A percentile compares a stretch with the other conserved stretches of the same genome.
Conservation (phyloP, 352 stramenopile species). For the Aphanomyces stellatus region DNA sequence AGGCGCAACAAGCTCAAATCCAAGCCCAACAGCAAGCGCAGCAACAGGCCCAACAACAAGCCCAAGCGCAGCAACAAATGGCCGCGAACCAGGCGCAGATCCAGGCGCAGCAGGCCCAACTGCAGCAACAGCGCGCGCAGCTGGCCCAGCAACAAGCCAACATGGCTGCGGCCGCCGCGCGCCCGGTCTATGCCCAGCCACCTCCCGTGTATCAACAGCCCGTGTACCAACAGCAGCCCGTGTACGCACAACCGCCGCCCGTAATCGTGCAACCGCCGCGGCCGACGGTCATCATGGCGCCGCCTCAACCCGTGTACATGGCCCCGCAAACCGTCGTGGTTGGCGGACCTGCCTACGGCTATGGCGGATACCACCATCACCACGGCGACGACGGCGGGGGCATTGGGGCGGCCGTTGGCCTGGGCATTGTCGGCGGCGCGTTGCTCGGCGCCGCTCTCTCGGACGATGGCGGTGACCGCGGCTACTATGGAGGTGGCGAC, state of each 20-base stretch:
- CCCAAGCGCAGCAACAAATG: constrained; percentile 6
- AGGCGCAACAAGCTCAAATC: constrained; percentile 5
- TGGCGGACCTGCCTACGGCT: constrained; percentile 16
- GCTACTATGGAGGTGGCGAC: neutral
- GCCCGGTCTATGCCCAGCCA: constrained; percentile 15
- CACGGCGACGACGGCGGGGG: constrained; percentile 22
- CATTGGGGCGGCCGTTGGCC: constrained; percentile 42
- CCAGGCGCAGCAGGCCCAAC: neutral
- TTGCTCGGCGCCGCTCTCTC: constrained; percentile 46
- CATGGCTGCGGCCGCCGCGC: constrained; percentile 3
- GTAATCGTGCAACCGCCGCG: constrained; percentile 1
- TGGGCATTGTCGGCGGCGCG: constrained; percentile 67
- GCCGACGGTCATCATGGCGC: constrained; percentile 24
- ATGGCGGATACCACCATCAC: constrained; percentile 10
- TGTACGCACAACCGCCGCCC: constrained; percentile 14
- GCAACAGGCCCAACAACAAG: constrained; percentile 6
- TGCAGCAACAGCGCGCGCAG: constrained; percentile 15
- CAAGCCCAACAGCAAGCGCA: constrained; percentile 3
- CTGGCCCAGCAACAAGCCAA: constrained; percentile 18
- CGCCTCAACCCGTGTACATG: constrained; percentile 23
- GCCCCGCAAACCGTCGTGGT: neutral
- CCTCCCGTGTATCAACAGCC: neutral
- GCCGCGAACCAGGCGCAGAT: neutral
- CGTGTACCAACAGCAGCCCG: neutral
- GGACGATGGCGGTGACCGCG: constrained; percentile 7